Conservation (phyloP, 164 flowering plant species). For the Nymphaea thermarum region DNA sequence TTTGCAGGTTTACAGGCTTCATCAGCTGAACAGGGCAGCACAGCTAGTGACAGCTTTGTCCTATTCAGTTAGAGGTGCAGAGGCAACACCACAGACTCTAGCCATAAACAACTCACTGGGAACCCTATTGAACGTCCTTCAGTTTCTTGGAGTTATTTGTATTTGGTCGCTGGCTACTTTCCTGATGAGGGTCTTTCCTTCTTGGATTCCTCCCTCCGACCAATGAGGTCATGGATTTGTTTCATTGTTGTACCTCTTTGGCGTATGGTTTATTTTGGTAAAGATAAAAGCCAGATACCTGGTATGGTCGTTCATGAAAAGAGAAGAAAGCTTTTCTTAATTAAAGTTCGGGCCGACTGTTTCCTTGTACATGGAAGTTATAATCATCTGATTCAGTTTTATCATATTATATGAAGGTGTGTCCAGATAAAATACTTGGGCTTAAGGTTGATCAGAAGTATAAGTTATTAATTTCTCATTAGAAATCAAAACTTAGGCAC, state of each 20-base stretch:
- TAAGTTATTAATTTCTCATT: too few relatives aligned
- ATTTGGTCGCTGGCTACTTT: slow-evolving; percentile 90
- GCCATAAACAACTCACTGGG: slow-evolving; percentile 78
- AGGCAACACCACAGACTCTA: slow-evolving; percentile 74
- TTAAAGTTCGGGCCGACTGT: not conserved
- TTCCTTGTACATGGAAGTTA: not conserved
- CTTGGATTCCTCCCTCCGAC: slow-evolving; percentile 21
- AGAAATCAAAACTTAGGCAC: too few relatives aligned
- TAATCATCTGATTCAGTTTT: not conserved
- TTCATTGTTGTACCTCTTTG: too few relatives aligned
- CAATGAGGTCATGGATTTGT: slow-evolving; percentile 9
- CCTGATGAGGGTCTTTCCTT: slow-evolving; percentile 66
- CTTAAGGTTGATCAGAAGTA: too few relatives aligned
- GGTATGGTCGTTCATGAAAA: not conserved
- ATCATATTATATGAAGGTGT: not conserved
- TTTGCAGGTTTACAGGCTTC: slow-evolving; percentile 75
- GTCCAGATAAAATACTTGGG: too few relatives aligned
- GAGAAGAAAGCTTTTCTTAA: not conserved
- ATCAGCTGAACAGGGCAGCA: slow-evolving; percentile 92
- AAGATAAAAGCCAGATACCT: not conserved
- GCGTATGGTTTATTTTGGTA: too few relatives aligned
- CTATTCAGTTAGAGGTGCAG: slow-evolving; percentile 88
- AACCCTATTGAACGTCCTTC: slow-evolving; percentile 76
- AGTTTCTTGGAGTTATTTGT: slow-evolving; percentile 80
- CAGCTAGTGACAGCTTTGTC: slow-evolving; percentile 94